These are phyloP conservation scores for Talaromyces sp. DNA, from an alignment of 2,329 filamentous ascomycete species.

Conservation along the genomic window DNA sequence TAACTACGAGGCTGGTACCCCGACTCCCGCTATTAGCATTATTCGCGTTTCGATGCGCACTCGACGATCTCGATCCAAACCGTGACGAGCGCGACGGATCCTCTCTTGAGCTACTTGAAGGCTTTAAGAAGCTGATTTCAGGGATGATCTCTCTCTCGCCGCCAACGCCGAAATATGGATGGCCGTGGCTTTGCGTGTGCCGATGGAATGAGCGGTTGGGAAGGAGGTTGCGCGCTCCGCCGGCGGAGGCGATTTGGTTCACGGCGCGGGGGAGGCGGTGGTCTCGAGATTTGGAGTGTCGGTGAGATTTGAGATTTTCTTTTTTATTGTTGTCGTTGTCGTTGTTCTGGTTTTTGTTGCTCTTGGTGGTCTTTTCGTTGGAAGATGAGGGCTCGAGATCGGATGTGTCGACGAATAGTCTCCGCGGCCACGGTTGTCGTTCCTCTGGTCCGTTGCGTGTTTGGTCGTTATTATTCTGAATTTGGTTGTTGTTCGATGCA, in stretches of 20 bases:
- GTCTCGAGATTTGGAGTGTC: conserved; percentile 32
- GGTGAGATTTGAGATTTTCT: conserved; percentile 23
- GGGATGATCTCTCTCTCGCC: conserved; percentile 11
- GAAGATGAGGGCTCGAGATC: conserved; percentile 17
- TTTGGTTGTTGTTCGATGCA: not conserved
- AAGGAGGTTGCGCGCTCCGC: conserved; percentile 30
- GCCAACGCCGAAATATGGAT: not conserved
- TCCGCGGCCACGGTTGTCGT: conserved; percentile 21
- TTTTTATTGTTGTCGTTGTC: not conserved
- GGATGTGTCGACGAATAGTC: conserved; percentile 23
- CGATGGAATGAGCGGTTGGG: conserved; percentile 26
- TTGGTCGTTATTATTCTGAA: not conserved
- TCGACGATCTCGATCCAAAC: conserved; percentile 35
- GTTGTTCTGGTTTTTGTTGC: not conserved
- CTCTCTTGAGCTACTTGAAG: conserved; percentile 22
- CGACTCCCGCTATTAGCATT: conserved; percentile 24
- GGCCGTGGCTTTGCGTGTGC: not conserved
- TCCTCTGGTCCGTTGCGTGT: conserved; percentile 17
- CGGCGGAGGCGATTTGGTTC: conserved; percentile 31
- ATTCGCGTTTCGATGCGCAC: conserved; percentile 17
- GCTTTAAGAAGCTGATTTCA: conserved; percentile 31
- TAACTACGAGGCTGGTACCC: conserved; percentile 27
- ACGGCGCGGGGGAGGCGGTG: conserved; percentile 32
- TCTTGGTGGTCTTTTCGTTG: not conserved
- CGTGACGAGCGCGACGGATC: conserved; percentile 30